phyloP scores from a whole-genome alignment of 257 asterid genomes.

The Solanum lignicaule region DNA sequence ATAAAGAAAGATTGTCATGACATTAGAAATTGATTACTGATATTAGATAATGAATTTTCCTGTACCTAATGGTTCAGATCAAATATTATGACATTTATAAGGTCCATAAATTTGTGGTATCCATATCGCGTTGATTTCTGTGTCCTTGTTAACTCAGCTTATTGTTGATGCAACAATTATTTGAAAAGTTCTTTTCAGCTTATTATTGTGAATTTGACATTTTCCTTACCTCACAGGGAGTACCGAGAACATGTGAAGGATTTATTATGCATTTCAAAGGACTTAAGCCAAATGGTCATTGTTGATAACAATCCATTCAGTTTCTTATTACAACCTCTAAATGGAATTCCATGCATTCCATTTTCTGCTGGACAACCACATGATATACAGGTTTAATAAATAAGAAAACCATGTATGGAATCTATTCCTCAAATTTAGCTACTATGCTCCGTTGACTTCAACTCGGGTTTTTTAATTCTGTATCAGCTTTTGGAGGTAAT shows the following conservation, averaged over 20 bases:
- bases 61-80: neutral
- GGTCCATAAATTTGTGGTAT: neutral
- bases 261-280: conserved; percentile 61
- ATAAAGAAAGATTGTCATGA: neutral
- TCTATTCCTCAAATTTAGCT: neutral
- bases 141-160: neutral
- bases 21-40: neutral
- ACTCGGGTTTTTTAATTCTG: neutral
- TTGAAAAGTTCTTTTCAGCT: neutral
- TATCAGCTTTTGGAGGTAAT: conserved; percentile 79
- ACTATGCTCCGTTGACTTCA: neutral
- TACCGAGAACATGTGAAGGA: conserved; percentile 90
- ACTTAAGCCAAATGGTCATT: conserved; percentile 58
- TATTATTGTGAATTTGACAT: neutral
- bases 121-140: neutral
- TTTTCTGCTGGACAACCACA: conserved; percentile 59
- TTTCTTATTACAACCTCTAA: conserved; percentile 84
- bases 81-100: neutral
- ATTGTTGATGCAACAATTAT: neutral
- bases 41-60: neutral
- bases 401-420: neutral
- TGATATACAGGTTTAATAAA: conserved; percentile 54
- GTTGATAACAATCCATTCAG: conserved; percentile 97
- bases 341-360: conserved; percentile 86
- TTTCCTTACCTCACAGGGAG: conserved; percentile 39